Base-by-base conservation (phyloP, 306 rosid genomes). In the Herpetospermum pedunculosum region DNA sequence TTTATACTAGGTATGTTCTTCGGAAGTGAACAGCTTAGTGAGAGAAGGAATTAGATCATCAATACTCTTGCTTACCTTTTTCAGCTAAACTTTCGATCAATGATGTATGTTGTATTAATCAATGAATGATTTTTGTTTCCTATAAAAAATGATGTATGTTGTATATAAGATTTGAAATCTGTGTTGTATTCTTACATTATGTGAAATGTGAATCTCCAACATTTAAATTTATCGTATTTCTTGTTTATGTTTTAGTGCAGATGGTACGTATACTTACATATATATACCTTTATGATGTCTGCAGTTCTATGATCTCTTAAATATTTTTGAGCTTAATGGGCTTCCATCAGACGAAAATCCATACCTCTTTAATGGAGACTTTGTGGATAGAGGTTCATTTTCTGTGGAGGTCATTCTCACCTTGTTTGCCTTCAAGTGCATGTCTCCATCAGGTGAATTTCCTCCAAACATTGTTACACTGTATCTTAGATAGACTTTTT, bases 291-390 rank as follows among this genome's bases (percentile, higher is more conserved):
- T 70, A 8, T 70, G 35, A 46, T 78, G 78, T 60, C 35, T 87
- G 92, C 97, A 95, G 99, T 95, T 79, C 82, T 95, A 87, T 35
- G 99, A 95, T 77, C 99, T 95, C 82, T 58, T 95, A 75, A 91
- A 95, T 77, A 95, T 95, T 75, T 95, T 95, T 87, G 99, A 95
- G 92, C 97, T 89, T 55, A 95, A 95, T 68, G 99, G 99, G 76
- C 96, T 95, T 84, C 99, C 99, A 32, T 95, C 99, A 23, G 97
- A 95, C n/a, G 97, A 95, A 80, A 95, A 95, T 87, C 99, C 99
- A 1, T 95, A 91, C 79, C 91, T 95, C 35, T 95, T 95, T 73
- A 95, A 95, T 67, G 99, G 99, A 58, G 99, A 95, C 85, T 95
- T 95, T 82, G 99, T 95, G 80, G 99, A 95, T 76, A 85, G 99